A percentile compares a stretch with the other conserved stretches of the same genome.
Conservation (phyloP, 2,329 filamentous ascomycete species). For the Cytospora mali region DNA sequence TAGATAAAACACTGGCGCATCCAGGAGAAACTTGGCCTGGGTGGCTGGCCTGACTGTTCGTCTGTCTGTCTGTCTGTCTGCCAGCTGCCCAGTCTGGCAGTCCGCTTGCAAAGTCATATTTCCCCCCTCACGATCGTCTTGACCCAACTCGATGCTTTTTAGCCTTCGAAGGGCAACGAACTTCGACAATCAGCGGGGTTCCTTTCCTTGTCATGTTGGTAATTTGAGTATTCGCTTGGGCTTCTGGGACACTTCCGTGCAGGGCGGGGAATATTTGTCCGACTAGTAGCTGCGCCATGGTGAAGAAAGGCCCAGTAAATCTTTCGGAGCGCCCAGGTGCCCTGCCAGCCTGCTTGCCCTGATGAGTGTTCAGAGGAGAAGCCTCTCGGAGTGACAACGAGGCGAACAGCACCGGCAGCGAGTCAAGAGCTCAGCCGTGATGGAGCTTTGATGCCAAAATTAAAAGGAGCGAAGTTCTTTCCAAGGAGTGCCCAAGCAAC, state of each 20-base stretch:
- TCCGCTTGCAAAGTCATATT: neutral
- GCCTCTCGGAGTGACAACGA: neutral
- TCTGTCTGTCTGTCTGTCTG: too few relatives aligned
- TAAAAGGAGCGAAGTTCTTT: conserved; percentile 7
- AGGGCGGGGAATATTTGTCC: neutral
- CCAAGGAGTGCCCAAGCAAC: neutral
- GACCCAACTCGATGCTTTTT: too few relatives aligned
- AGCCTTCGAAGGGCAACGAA: too few relatives aligned
- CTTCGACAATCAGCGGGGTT: too few relatives aligned
- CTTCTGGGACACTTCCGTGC: neutral
- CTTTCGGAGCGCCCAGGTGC: too few relatives aligned
- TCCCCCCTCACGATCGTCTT: too few relatives aligned
- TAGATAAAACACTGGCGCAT: neutral
- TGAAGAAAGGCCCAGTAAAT: neutral
- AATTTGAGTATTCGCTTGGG: neutral
- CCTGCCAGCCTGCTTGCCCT: too few relatives aligned
- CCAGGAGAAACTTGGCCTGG: conserved; percentile 2
- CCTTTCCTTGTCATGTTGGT: too few relatives aligned
- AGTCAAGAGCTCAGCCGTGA: conserved; percentile 16
- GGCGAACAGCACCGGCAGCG: conserved; percentile 3
- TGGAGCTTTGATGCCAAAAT: conserved; percentile 24
- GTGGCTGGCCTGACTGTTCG: conserved; percentile 10
- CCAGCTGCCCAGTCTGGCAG: too few relatives aligned
- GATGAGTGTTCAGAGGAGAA: neutral
- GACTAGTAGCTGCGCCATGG: neutral